A percentile compares a stretch with the other conserved stretches of the same genome.
These are phyloP conservation scores for Venturia nashicola DNA, from an alignment of 2,329 filamentous ascomycete genomes.

Conservation along the genomic window DNA sequence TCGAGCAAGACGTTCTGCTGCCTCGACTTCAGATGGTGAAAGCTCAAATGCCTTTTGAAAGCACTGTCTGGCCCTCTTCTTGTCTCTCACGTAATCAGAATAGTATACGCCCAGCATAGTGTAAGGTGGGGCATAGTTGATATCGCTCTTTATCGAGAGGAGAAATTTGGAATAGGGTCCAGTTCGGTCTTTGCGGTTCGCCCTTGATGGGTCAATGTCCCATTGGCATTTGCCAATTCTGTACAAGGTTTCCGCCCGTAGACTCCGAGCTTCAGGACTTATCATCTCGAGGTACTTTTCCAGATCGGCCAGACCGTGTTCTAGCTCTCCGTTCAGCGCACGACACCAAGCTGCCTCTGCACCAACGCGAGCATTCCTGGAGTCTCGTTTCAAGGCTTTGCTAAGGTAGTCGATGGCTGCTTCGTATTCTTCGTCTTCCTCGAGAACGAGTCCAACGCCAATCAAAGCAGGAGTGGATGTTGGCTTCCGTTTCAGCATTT, in stretches of 20 bases:
- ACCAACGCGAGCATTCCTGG: slow-evolving; percentile 62
- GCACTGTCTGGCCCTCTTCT: slow-evolving; percentile 73
- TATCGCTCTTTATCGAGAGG: slow-evolving; percentile 69
- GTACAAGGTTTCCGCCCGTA: slow-evolving; percentile 79
- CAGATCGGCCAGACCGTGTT: slow-evolving; percentile 54
- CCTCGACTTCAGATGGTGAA: slow-evolving; percentile 72
- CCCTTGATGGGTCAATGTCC: slow-evolving; percentile 63
- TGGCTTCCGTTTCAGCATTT: slow-evolving; percentile 62
- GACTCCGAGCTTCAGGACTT: slow-evolving; percentile 36
- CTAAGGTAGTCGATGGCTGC: slow-evolving; percentile 71
- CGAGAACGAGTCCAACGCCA: slow-evolving; percentile 79
- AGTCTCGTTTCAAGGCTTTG: slow-evolving; percentile 62
- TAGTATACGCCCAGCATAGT: slow-evolving; percentile 86
- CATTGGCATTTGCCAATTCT: slow-evolving; percentile 78
- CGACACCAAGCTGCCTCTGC: slow-evolving; percentile 90
- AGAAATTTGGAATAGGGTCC: slow-evolving; percentile 79
- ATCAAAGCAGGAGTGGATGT: slow-evolving; percentile 72
- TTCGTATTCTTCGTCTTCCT: slow-evolving; percentile 82
- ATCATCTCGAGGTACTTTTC: slow-evolving; percentile 51
- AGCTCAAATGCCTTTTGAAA: slow-evolving; percentile 95
- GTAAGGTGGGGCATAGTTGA: slow-evolving; percentile 82
- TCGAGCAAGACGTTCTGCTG: slow-evolving; percentile 74
- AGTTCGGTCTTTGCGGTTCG: slow-evolving; percentile 65
- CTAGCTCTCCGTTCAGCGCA: slow-evolving; percentile 66
- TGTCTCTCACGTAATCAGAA: slow-evolving; percentile 79